Evolutionary conservation across 2,329 filamentous ascomycete species (phyloP).

Genomic region (Aspergillus hiratsukae): DNA sequence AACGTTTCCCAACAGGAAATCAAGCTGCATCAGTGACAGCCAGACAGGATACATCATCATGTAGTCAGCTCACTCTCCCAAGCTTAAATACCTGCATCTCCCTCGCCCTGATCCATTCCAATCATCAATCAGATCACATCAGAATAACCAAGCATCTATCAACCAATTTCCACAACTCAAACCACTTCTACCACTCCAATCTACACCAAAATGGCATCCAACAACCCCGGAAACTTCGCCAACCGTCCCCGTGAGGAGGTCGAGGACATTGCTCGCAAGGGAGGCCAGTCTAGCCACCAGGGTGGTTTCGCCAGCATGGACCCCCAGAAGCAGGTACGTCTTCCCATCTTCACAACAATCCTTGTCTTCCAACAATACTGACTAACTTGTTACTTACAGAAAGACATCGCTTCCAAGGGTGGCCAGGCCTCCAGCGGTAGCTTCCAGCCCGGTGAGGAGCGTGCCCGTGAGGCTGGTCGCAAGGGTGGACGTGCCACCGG

Average conservation of each 20-base stretch:
- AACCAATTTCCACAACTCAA: not conserved
- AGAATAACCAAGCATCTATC: no score
- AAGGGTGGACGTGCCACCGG: constrained; percentile 46
- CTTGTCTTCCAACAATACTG: no score
- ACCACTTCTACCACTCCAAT: not conserved
- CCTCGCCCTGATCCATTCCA: no score
- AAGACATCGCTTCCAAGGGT: constrained; percentile 53
- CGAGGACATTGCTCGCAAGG: constrained; percentile 45
- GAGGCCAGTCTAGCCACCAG: constrained; percentile 28
- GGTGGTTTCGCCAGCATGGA: constrained; percentile 29
- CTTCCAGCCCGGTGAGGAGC: constrained; percentile 52
- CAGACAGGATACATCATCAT: no score
- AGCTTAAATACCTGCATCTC: no score
- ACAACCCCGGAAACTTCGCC: constrained; percentile 51
- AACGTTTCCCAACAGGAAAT: no score
- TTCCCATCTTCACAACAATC: no score
- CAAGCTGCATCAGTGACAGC: no score
- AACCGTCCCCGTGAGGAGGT: constrained; percentile 50
- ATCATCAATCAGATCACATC: no score
- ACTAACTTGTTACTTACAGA: constrained; percentile 26
- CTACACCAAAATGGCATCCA: constrained; percentile 9
- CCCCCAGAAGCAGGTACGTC: constrained; percentile 26
- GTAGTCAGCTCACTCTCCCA: no score
- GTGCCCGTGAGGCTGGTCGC: constrained; percentile 50
- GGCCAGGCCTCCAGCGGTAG: constrained; percentile 51